Conservation (phyloP, 371 early-diverging fungal species). For the Mortierella sp. region DNA sequence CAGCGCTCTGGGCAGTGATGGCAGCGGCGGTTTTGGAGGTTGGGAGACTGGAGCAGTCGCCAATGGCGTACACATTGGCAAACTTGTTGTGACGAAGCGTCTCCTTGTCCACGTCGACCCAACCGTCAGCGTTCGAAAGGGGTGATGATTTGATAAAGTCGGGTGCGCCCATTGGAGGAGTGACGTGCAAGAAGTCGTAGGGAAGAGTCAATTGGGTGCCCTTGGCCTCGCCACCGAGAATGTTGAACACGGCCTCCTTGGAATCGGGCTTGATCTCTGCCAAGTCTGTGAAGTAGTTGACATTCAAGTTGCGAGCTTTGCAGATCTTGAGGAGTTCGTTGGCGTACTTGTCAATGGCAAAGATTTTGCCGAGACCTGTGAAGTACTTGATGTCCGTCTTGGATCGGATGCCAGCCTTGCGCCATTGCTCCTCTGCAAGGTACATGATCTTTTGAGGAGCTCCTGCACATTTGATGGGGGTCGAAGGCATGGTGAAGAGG, state of each 20-base stretch:
- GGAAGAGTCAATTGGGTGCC: constrained; percentile 65
- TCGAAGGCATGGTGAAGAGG: constrained; percentile 89
- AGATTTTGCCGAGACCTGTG: constrained; percentile 85
- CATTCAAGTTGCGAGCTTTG: constrained; percentile 72
- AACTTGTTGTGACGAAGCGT: constrained; percentile 85
- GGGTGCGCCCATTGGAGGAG: constrained; percentile 88
- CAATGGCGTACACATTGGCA: constrained; percentile 83
- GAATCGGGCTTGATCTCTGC: constrained; percentile 72
- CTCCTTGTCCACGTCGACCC: constrained; percentile 83
- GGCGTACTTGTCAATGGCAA: constrained; percentile 90
- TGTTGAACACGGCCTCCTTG: constrained; percentile 79
- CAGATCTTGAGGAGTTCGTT: constrained; percentile 73
- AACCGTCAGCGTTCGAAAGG: constrained; percentile 83
- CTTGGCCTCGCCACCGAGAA: constrained; percentile 64
- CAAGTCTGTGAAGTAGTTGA: constrained; percentile 79
- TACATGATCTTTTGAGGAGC: constrained; percentile 94
- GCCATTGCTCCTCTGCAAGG: constrained; percentile 86
- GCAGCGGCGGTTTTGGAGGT: constrained; percentile 94
- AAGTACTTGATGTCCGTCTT: constrained; percentile 79
- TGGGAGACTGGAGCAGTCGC: constrained; percentile 87
- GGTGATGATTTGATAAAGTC: constrained; percentile 78
- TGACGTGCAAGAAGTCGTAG: constrained; percentile 89
- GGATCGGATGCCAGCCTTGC: constrained; percentile 74
- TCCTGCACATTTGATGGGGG: constrained; percentile 92
- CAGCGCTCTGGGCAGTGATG: constrained; percentile 82